Conservation (phyloP, 169 alveolate genomes). For the Theileria luwenshuni region DNA sequence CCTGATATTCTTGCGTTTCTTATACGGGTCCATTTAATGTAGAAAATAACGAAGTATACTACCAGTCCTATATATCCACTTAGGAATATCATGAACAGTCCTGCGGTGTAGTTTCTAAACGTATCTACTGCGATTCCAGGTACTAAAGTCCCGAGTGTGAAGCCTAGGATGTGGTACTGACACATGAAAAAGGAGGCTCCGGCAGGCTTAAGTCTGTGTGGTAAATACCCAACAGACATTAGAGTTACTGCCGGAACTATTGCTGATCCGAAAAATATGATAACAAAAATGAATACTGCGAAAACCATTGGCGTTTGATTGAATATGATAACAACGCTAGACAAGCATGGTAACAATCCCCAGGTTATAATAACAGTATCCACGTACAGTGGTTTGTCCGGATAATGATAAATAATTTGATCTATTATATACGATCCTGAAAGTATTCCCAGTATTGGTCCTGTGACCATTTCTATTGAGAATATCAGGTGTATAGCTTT, state of each 20-base stretch:
- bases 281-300: slow-evolving; percentile 30
- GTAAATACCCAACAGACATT: slow-evolving; percentile 37
- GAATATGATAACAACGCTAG: slow-evolving; percentile 14
- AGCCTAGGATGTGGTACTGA: slow-evolving; percentile 62
- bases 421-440: slow-evolving; percentile 85
- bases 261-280: slow-evolving; percentile 60
- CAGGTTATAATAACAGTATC: slow-evolving; percentile 29
- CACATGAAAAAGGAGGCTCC: slow-evolving; percentile 64
- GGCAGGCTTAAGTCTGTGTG: slow-evolving; percentile 43
- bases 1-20: not conserved
- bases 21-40: slow-evolving; percentile 6
- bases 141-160: slow-evolving; percentile 44
- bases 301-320: slow-evolving; percentile 16
- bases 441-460: slow-evolving; percentile 85
- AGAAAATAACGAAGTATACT: not conserved
- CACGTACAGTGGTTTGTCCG: slow-evolving; percentile 28
- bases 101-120: slow-evolving; percentile 11
- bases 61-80: slow-evolving; percentile 10
- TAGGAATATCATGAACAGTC: slow-evolving; percentile 11
- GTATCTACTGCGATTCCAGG: slow-evolving; percentile 62
- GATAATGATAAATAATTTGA: slow-evolving; percentile 78
- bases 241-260: slow-evolving; percentile 59
- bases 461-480: slow-evolving; percentile 79
- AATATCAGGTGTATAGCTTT: slow-evolving; percentile 75
- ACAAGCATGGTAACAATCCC: slow-evolving; percentile 58